These are phyloP conservation scores for Cryphonectria radicalis DNA, from an alignment of 2,329 filamentous ascomycete genomes.

Conservation along the genomic window DNA sequence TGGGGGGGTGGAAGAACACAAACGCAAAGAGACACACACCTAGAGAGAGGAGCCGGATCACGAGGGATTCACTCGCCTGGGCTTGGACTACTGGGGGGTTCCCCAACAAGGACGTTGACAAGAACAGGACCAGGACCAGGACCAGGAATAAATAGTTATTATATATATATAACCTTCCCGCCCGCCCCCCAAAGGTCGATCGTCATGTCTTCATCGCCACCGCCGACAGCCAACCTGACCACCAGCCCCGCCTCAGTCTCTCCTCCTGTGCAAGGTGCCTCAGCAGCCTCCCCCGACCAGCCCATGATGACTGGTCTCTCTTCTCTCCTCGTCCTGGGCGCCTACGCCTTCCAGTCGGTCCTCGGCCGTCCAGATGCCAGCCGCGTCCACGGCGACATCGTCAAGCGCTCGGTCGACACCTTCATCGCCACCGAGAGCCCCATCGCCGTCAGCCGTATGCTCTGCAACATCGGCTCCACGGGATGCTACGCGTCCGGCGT, in stretches of 20 bases:
- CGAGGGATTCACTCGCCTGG: not conserved
- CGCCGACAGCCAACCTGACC: constrained; percentile 18
- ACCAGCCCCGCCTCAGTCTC: constrained; percentile 12
- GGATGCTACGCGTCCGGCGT: constrained; percentile 56
- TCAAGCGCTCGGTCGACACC: constrained; percentile 54
- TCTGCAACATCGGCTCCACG: constrained; percentile 63
- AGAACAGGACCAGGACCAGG: not conserved
- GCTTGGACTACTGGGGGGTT: not conserved
- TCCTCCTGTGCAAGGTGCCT: not conserved
- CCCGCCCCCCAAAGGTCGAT: not conserved
- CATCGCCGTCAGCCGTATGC: constrained; percentile 54
- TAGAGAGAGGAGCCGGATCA: not conserved
- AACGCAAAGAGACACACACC: not conserved
- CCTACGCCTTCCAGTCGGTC: constrained; percentile 55
- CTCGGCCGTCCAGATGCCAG: constrained; percentile 49
- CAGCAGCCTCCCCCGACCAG: constrained; percentile 9
- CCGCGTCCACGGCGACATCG: constrained; percentile 40
- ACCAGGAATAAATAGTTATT: constrained; percentile 18
- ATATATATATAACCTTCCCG: not conserved
- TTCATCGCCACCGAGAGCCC: constrained; percentile 58
- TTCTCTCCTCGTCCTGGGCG: constrained; percentile 55
- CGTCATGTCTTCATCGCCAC: constrained; percentile 13
- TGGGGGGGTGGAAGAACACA: constrained; percentile 1
- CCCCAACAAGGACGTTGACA: not conserved
- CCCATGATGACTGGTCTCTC: constrained; percentile 40